phyloP scores from a whole-genome alignment of 2,329 filamentous ascomycete genomes.

The Chaetomium olivaceum region DNA sequence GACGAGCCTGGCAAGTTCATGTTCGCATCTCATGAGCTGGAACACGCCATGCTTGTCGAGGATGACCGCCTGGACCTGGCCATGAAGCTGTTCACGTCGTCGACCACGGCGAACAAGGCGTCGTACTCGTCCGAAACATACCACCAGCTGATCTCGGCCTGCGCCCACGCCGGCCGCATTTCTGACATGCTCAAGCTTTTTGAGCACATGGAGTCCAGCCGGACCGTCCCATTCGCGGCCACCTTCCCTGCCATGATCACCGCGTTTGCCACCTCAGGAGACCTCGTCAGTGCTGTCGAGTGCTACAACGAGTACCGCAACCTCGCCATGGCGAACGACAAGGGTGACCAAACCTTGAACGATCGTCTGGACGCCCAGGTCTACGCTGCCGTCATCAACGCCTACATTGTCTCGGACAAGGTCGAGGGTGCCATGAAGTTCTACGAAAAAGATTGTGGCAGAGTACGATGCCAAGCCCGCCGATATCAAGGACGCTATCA shows the following conservation, averaged over 20 bases:
- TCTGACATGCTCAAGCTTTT: constrained; percentile 90
- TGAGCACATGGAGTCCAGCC: constrained; percentile 82
- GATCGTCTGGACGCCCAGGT: constrained; percentile 78
- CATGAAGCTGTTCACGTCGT: constrained; percentile 80
- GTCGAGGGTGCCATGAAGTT: constrained; percentile 81
- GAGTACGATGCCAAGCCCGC: constrained; percentile 59
- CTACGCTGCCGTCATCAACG: constrained; percentile 88
- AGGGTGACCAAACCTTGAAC: constrained; percentile 66
- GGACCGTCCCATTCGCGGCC: constrained; percentile 71
- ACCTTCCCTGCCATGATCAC: constrained; percentile 93
- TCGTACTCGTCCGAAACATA: constrained; percentile 82
- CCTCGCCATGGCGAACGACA: constrained; percentile 81
- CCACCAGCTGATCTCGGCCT: constrained; percentile 80
- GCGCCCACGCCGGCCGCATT: constrained; percentile 76
- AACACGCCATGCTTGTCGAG: constrained; percentile 81
- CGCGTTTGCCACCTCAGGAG: constrained; percentile 80
- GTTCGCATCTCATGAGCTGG: constrained; percentile 82
- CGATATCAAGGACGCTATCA: constrained; percentile 69
- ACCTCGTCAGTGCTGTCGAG: constrained; percentile 84
- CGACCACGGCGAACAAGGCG: constrained; percentile 61
- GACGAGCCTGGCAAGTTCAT: constrained; percentile 83
- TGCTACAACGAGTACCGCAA: constrained; percentile 94
- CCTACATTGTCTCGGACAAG: constrained; percentile 81
- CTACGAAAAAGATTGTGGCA: constrained; percentile 71
- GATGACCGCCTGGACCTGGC: constrained; percentile 86